Percentiles rank a stretch among this genome's conserved stretches.
These are phyloP conservation scores for Saccharomycopsis olivae DNA, from an alignment of 805 yeast species.

Conservation along the genomic window DNA sequence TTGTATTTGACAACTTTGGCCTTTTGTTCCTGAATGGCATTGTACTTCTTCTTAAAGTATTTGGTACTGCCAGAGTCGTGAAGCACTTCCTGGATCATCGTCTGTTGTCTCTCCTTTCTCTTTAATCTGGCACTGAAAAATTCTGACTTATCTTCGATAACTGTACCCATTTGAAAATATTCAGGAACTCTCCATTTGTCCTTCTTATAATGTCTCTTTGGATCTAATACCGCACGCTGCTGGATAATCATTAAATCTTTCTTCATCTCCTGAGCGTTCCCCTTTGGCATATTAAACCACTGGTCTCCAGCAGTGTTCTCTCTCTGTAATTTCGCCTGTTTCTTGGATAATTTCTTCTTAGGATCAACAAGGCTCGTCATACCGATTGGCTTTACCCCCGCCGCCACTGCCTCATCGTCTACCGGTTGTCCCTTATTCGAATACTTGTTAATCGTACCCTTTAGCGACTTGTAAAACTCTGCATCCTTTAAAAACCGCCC, in stretches of 20 bases:
- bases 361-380: not conserved
- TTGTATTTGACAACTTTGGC: slow-evolving; percentile 23
- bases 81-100: slow-evolving; percentile 75
- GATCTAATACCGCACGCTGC: slow-evolving; percentile 86
- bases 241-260: slow-evolving; percentile 71
- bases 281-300: slow-evolving; percentile 75
- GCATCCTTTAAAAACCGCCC: slow-evolving; percentile 2
- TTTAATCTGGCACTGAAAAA: slow-evolving; percentile 57
- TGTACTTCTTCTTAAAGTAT: slow-evolving; percentile 78
- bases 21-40: slow-evolving; percentile 60
- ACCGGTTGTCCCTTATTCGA: too few species aligned
- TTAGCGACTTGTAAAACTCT: slow-evolving; percentile 5
- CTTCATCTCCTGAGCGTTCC: slow-evolving; percentile 49
- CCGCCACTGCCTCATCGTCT: too few species aligned
- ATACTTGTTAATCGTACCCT: slow-evolving; percentile 1
- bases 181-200: slow-evolving; percentile 72
- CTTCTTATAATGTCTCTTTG: slow-evolving; percentile 89
- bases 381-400: not conserved
- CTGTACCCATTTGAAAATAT: slow-evolving; percentile 80
- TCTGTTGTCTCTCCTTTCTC: slow-evolving; percentile 62
- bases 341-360: slow-evolving; percentile 10
- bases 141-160: slow-evolving; percentile 74
- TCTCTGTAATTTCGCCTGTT: slow-evolving; percentile 19
- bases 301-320: slow-evolving; percentile 36
- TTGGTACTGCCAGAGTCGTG: slow-evolving; percentile 56